Base-by-base conservation (phyloP, 2,329 filamentous ascomycete species). In the Calonectria leucothoes region DNA sequence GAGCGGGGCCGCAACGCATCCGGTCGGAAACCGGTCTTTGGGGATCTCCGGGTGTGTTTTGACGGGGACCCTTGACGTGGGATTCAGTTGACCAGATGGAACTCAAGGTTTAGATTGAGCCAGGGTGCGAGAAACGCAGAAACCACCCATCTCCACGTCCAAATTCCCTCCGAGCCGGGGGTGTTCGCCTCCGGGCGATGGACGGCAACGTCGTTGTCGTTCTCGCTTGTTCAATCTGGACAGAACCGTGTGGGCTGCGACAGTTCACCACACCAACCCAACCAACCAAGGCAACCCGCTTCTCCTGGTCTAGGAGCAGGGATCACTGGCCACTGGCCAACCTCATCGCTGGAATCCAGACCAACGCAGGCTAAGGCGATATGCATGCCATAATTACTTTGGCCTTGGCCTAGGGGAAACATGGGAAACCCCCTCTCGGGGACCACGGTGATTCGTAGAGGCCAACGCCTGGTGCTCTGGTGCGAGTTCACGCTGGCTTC, bases 321-420 rank as follows among this genome's bases (percentile, higher is more conserved):
- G 55, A 23, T 59, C 55, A 37, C 55, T 59, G 57, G 45, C 45
- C 55, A 66, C 49, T 66, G 65, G 57, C 70, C 70, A 72, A 65
- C 65, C 66, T 65, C 65, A 23, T 57, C 57, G 57, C 39, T 37
- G 70, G 66, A 61, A 68, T 49, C 63, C 63, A 70, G 39, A 45
- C 71, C 71, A 73, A 73, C 67, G 67, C 71, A 68, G 67, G 33
- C 71, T 64, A 70, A 69, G 33, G 17, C 66, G n/a, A 61, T 57
- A 73, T 73, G 71, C 71, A 73, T 73, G 71, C 67, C 71, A 73
- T 73, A 73, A 59, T 59, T 42, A 55, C 52, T 42, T 57, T 61
- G 66, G 51, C 29, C 66, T 73, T 70, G 69, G 66, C 59, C 59
- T 68, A 49, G 70, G 70, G 66, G 51, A 66, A 59, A n/a, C 37